Evolutionary conservation across 345 rosid species (phyloP), one percentile per base, ranked within the genome.

Genomic region (Syzygium grande): DNA sequence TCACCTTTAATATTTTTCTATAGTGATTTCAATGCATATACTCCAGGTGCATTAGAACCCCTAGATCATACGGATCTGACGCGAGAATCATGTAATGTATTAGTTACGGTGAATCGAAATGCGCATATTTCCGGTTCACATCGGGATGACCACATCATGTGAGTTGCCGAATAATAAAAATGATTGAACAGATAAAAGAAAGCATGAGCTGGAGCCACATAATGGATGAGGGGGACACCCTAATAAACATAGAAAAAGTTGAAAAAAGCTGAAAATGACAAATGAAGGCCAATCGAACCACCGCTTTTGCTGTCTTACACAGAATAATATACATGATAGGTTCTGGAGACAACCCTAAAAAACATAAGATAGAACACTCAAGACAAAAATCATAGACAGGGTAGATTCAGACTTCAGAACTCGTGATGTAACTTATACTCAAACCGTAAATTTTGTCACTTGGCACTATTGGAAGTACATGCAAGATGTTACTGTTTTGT

Each of bases 31-130:
- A 7, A 34, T 5, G 13, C 25, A 19, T 17, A 73, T 9, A 6
- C 4, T 34, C 1, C 4, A 2, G 7, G 5, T 4, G 38, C 21
- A 17, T 34, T 19, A 0, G 19, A 38, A 73, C 11, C 7, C 4
- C 10, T 38, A 38, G 6, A 73, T 73, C 8, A 19, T 9, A 38
- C 1, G 12, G 0, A 19, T 38, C 7, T 38, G 27, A 17, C 0
- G 1, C 0, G 27, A 11, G 4, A 38, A 13, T 19, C 2, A 9
- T 19, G 23, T 19, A 34, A 73, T 38, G 0, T 1, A 0, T 6
- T 2, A 14, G 15, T 38, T 34, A 1, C 2, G 2, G 38, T 21
- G 25, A 38, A 5, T 21, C 9, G 11, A 59, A 13, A 38, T 9
- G 14, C 4, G 9, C 27, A 0, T 10, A 38, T 2, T 38, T 11